phyloP scores from a whole-genome alignment of 441 rosid genomes.

The Brassica hybrid region DNA sequence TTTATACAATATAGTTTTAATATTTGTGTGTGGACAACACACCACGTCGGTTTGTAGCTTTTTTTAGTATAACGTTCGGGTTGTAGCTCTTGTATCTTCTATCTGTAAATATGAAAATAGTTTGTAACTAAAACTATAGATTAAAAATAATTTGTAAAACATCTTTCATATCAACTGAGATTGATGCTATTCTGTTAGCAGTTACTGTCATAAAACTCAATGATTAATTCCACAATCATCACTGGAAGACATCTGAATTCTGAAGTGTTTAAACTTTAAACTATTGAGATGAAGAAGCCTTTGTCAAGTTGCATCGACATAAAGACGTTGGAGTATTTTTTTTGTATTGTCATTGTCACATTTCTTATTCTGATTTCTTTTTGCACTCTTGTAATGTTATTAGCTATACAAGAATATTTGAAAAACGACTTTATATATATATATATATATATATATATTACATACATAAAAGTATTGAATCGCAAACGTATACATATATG shows the following conservation, averaged over 20 bases:
- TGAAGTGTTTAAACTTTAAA: neutral
- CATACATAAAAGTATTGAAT: neutral
- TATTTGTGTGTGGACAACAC: neutral
- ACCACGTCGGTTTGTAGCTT: neutral
- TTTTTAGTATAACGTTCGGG: neutral
- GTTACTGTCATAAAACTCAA: neutral
- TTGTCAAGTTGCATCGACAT: neutral
- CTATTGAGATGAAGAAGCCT: neutral
- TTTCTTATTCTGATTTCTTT: neutral
- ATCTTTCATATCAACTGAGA: neutral
- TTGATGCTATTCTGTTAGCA: neutral
- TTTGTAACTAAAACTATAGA: neutral
- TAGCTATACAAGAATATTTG: neutral
- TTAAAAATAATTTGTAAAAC: too few relatives aligned
- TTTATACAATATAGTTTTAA: neutral
- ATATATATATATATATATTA: too few relatives aligned
- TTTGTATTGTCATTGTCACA: neutral
- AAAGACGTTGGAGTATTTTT: neutral
- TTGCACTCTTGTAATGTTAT: neutral
- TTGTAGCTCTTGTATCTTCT: neutral
- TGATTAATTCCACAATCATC: neutral
- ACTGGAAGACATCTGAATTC: neutral
- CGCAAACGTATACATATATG: neutral
- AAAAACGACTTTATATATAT: neutral
- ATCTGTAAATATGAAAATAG: neutral